Conservation (phyloP, 75 land plant genomes). For the Adiantum capillusveneris region DNA sequence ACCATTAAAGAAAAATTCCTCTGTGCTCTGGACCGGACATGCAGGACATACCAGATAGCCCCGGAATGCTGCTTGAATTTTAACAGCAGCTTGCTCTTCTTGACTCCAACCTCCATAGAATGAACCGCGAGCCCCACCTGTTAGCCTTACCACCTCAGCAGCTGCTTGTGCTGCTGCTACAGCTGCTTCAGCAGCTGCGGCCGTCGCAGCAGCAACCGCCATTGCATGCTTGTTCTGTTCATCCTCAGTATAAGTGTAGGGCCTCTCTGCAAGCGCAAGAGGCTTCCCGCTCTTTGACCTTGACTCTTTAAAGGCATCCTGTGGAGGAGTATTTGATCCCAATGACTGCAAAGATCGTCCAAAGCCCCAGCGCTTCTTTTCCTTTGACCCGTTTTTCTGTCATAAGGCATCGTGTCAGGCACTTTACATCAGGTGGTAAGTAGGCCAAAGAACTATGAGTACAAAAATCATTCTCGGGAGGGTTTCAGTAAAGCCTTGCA, state of each 20-base stretch:
- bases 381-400: slow-evolving; percentile 8
- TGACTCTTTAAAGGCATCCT: neutral
- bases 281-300: neutral
- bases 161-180: slow-evolving; percentile 36
- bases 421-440: too few relatives aligned
- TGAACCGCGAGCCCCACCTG: slow-evolving; percentile 9
- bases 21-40: neutral
- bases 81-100: slow-evolving; percentile 33
- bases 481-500: too few relatives aligned
- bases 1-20: too few relatives aligned
- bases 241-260: slow-evolving; percentile 9
- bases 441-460: too few relatives aligned
- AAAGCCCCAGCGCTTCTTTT: slow-evolving; percentile 46
- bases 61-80: slow-evolving; percentile 40
- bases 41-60: slow-evolving; percentile 34
- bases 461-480: too few relatives aligned
- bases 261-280: slow-evolving; percentile 3
- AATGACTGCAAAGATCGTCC: slow-evolving; percentile 1
- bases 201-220: slow-evolving; percentile 31
- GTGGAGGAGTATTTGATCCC: neutral
- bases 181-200: slow-evolving; percentile 26
- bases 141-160: slow-evolving; percentile 24
- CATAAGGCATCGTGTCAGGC: too few relatives aligned
- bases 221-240: slow-evolving; percentile 32
- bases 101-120: slow-evolving; percentile 10